phyloP scores from a whole-genome alignment of 108 stramenopile genomes.

The Skeletonema tropicum region DNA sequence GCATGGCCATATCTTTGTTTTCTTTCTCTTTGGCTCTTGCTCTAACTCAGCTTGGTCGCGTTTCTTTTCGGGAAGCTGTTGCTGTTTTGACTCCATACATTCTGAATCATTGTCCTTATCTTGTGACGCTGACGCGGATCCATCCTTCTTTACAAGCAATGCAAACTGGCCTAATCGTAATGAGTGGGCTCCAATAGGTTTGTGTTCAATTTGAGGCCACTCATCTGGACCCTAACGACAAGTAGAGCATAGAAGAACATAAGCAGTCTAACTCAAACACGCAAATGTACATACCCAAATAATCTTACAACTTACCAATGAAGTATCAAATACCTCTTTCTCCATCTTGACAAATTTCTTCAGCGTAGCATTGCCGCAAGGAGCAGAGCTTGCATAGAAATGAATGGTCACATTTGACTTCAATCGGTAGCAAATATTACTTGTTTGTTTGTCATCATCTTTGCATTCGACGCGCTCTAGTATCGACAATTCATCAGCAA shows the following conservation, averaged over 20 bases:
- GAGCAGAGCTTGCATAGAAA: slow-evolving; percentile 84
- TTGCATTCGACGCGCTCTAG: slow-evolving; percentile 14
- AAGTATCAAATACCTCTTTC: slow-evolving; percentile 67
- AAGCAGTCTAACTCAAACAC: background rate
- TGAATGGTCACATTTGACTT: slow-evolving; percentile 72
- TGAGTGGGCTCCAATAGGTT: slow-evolving; percentile 64
- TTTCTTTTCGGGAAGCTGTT: background rate
- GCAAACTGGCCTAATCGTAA: slow-evolving; percentile 77
- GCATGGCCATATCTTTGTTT: slow-evolving; percentile 69
- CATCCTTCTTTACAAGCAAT: slow-evolving; percentile 76
- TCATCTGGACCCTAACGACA: slow-evolving; percentile 57
- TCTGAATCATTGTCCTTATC: background rate
- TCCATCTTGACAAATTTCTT: slow-evolving; percentile 86
- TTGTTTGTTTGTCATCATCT: background rate
- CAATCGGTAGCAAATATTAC: slow-evolving; percentile 42
- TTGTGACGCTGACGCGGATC: slow-evolving; percentile 11
- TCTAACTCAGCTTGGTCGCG: slow-evolving; percentile 1
- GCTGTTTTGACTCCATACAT: background rate
- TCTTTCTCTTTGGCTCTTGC: slow-evolving; percentile 18
- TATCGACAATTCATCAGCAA: slow-evolving; percentile 13
- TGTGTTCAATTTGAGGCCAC: slow-evolving; percentile 69
- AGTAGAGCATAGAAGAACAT: background rate
- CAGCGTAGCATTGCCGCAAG: slow-evolving; percentile 85
- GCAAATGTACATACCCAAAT: background rate
- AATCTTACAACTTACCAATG: slow-evolving; percentile 42